Conservation (phyloP, 257 asterid genomes). For the Cinchona pubescens region DNA sequence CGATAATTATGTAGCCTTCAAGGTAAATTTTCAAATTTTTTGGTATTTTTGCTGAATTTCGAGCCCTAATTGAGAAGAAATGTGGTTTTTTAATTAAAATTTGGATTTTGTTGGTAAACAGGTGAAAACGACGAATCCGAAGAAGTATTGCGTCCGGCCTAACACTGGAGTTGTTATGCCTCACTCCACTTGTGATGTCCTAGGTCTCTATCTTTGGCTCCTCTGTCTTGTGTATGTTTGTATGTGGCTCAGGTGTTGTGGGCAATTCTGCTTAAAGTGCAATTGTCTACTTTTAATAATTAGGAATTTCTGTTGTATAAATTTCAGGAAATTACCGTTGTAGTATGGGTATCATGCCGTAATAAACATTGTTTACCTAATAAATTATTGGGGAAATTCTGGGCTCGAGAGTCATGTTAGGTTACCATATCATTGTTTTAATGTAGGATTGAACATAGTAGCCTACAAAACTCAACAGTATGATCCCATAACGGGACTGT, state of each 20-base stretch:
- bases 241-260: background rate
- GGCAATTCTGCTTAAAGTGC: background rate
- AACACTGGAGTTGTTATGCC: constrained; percentile 93
- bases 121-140: constrained; percentile 99
- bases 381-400: too few species aligned
- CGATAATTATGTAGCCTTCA: constrained; percentile 63
- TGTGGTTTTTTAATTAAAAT: background rate
- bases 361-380: too few species aligned
- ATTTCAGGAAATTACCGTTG: too few species aligned
- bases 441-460: too few species aligned
- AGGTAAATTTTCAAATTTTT: constrained; percentile 41
- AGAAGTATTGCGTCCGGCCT: constrained; percentile 96
- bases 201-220: constrained; percentile 40
- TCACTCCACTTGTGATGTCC: constrained; percentile 67
- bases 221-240: background rate
- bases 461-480: too few species aligned
- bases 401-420: too few species aligned
- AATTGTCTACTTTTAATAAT: background rate
- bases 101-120: constrained; percentile 24
- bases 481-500: too few species aligned
- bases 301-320: too few species aligned
- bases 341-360: too few species aligned
- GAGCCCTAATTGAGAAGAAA: constrained; percentile 8
- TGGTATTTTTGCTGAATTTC: background rate
- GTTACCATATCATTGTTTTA: too few species aligned